These are phyloP conservation scores for Cafeteria roenbergensis DNA, from an alignment of 108 stramenopile species.

Conservation along the genomic window DNA sequence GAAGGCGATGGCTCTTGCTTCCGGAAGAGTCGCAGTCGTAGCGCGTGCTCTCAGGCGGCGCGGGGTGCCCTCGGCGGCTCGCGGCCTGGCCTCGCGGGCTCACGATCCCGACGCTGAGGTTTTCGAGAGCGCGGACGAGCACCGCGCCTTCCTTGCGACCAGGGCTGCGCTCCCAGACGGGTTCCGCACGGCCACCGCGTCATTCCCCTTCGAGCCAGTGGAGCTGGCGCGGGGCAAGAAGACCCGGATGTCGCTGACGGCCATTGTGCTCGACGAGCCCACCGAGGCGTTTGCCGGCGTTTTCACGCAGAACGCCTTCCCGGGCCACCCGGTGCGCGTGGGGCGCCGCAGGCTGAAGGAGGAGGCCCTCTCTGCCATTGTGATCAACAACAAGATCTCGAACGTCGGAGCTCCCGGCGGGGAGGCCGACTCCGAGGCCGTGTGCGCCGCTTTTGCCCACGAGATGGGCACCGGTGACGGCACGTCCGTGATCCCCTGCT, in stretches of 20 bases:
- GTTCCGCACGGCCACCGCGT: not conserved
- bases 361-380: not conserved
- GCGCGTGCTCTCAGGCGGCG: too few species aligned
- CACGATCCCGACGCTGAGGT: not conserved
- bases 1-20: too few species aligned
- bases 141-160: not conserved
- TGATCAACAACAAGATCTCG: conserved; percentile 44
- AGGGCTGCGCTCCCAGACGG: conserved; percentile 5
- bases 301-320: conserved; percentile 24
- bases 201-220: conserved; percentile 15
- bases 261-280: conserved; percentile 21
- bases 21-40: too few species aligned
- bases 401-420: conserved; percentile 38
- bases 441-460: conserved; percentile 21
- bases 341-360: conserved; percentile 23
- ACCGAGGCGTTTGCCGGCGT: conserved; percentile 16
- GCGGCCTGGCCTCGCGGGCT: too few species aligned
- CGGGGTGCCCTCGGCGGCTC: too few species aligned
- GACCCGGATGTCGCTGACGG: conserved; percentile 18
- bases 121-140: not conserved
- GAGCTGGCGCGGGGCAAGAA: conserved; percentile 5
- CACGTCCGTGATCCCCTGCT: conserved; percentile 29
- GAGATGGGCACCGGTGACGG: conserved; percentile 17
- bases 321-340: conserved; percentile 39
- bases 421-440: conserved; percentile 16